Percentiles rank a stretch among this genome's conserved stretches.
Conservation (phyloP, 805 yeast species). For the Wickerhamomyces xylosicus region DNA sequence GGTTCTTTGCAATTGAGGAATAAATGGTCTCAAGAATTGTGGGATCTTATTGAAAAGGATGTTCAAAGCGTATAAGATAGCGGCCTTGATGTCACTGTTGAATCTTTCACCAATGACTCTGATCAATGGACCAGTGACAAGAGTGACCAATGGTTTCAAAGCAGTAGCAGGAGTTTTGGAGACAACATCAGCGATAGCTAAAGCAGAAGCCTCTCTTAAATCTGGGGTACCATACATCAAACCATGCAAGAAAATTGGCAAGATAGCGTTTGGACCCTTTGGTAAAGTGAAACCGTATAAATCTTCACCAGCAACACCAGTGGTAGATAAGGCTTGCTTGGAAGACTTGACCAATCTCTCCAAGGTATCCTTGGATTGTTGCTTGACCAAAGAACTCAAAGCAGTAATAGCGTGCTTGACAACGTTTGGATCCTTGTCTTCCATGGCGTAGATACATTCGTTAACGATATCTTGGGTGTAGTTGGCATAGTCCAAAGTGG, state of each 20-base stretch:
- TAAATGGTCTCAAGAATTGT: constrained; percentile 83
- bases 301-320: constrained; percentile 55
- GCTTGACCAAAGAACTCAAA: constrained; percentile 53
- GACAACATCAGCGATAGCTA: constrained; percentile 80
- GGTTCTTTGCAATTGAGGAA: constrained; percentile 96
- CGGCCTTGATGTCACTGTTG: constrained; percentile 83
- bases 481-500: constrained; percentile 58
- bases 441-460: constrained; percentile 60
- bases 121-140: constrained; percentile 93
- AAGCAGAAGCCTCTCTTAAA: constrained; percentile 78
- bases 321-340: constrained; percentile 53
- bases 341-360: constrained; percentile 79
- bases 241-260: constrained; percentile 91
- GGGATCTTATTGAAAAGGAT: constrained; percentile 76
- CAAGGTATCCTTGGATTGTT: constrained; percentile 64
- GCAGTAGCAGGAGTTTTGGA: constrained; percentile 76
- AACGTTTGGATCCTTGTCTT: constrained; percentile 52
- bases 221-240: constrained; percentile 85
- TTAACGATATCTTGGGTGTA: constrained; percentile 70
- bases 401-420: constrained; percentile 60
- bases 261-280: constrained; percentile 76
- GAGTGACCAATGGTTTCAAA: constrained; percentile 82
- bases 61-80: constrained; percentile 81
- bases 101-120: constrained; percentile 97
- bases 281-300: constrained; percentile 63